phyloP scores from a whole-genome alignment of 805 yeast genomes.

The Yarrowia sp. region DNA sequence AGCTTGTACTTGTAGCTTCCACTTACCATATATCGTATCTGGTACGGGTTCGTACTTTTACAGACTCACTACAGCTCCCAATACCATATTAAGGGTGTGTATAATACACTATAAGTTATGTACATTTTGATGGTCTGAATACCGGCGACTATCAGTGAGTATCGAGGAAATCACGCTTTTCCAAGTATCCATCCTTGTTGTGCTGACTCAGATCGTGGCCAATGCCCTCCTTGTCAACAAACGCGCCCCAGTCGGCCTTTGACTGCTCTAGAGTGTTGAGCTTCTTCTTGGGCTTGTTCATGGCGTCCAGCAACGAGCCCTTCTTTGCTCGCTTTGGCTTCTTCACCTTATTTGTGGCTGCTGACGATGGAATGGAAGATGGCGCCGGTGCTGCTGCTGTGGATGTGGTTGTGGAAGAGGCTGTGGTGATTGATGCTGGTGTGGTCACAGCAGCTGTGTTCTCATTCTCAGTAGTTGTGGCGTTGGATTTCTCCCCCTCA shows the following conservation, averaged over 20 bases:
- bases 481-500: not conserved
- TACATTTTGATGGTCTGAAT: not conserved
- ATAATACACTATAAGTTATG: not conserved
- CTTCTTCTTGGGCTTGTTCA: conserved; percentile 53
- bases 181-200: conserved; percentile 88
- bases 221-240: conserved; percentile 82
- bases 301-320: conserved; percentile 11
- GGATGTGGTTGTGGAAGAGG: not conserved
- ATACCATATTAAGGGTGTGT: not conserved
- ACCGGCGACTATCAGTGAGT: not conserved
- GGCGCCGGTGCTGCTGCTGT: not conserved
- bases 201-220: conserved; percentile 74
- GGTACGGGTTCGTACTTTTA: no score
- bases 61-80: no score
- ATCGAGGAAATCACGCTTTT: conserved; percentile 80
- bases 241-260: conserved; percentile 89
- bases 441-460: not conserved
- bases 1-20: not conserved
- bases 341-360: conserved; percentile 17
- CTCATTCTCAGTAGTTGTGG: not conserved
- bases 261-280: conserved; percentile 91
- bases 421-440: not conserved
- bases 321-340: conserved; percentile 10
- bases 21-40: no score
- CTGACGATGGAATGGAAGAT: not conserved